Percentiles rank a stretch among this genome's conserved stretches.
Conservation (phyloP, 768 basidiomycete genomes). For the Trametopsis cervina region DNA sequence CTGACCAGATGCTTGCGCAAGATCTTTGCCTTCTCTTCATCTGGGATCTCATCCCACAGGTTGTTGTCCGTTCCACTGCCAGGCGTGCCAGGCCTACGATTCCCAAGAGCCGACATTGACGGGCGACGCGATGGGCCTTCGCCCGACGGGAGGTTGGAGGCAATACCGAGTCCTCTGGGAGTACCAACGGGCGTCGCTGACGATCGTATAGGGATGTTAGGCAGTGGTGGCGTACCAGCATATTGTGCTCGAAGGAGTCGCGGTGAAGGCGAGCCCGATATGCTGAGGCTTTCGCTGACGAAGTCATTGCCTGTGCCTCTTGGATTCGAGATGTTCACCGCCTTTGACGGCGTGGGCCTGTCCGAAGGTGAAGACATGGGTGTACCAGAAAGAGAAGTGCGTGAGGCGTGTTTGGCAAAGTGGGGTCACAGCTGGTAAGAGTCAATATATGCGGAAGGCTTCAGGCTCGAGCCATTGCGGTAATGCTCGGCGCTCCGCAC, state of each 20-base stretch:
- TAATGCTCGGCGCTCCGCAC: not conserved
- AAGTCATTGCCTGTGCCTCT: not conserved
- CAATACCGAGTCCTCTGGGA: constrained; percentile 16
- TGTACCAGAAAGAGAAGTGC: not conserved
- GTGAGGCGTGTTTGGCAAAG: not conserved
- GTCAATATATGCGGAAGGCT: too few species aligned
- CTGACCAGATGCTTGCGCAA: constrained; percentile 76
- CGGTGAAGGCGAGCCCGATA: constrained; percentile 57
- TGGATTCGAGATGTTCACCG: constrained; percentile 19
- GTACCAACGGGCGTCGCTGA: constrained; percentile 38
- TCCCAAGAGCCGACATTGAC: constrained; percentile 32
- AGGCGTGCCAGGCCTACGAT: constrained; percentile 28
- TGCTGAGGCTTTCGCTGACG: constrained; percentile 18
- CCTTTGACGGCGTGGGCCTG: constrained; percentile 12
- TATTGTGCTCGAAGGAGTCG: constrained; percentile 61
- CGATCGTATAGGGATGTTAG: constrained; percentile 49
- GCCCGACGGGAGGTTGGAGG: constrained; percentile 11
- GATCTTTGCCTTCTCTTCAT: constrained; percentile 80
- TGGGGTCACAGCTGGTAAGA: not conserved
- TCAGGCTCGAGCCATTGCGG: not conserved
- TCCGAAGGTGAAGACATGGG: constrained; percentile 5
- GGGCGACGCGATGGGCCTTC: constrained; percentile 13
- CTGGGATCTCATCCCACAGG: constrained; percentile 56
- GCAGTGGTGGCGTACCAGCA: constrained; percentile 43
- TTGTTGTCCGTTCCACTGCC: constrained; percentile 23